Base-by-base conservation (phyloP, 768 basidiomycete species). In the Boletus rex-veris region DNA sequence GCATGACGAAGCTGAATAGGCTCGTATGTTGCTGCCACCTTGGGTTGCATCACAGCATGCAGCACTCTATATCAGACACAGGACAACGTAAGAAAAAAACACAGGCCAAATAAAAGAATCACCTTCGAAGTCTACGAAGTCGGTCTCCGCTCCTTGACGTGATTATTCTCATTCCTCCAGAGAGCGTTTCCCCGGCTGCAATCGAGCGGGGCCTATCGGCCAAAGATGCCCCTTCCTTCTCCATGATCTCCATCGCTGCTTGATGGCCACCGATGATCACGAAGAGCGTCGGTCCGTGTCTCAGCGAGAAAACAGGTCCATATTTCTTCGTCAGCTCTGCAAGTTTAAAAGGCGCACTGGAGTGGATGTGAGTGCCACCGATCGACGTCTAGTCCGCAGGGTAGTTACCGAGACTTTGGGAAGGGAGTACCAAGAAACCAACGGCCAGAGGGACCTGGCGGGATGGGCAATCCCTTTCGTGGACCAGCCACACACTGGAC, bases 191-290 rank as follows among this genome's bases (percentile, higher is more conserved):
- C 12, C 55, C 67, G 3, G 65, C 73, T 6, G 75, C 67, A 26
- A 77, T 62, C 3, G 49, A 59, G 19, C 69, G 67, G 5, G 75
- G 75, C 4, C 75, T 57, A 50, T 75, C 75, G 0, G 60, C 64
- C 2, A 72, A 53, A n/a, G 64, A 58, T 0, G 62, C 64, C 0
- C 74, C 73, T 38, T 74, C 67, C 50, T 74, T 77, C 52, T 72
- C 69, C 68, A 76, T 67, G 44, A 77, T 73, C 11, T 76, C 75
- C 24, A 67, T 53, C 1, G 72, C 75, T 5, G 73, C 73, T 62
- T 39, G 43, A 14, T 40, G 19, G 1, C 39, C 18, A 9, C 39
- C 39, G 19, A 40, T 40, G 19, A 40, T 9, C 11, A 40, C 19
- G n/a, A 40, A 40, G 10, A 40, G 18, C 19, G 18, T 19, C 12